These are phyloP conservation scores for Dothistroma septosporum DNA, from an alignment of 2,329 filamentous ascomycete species.

Conservation along the genomic window DNA sequence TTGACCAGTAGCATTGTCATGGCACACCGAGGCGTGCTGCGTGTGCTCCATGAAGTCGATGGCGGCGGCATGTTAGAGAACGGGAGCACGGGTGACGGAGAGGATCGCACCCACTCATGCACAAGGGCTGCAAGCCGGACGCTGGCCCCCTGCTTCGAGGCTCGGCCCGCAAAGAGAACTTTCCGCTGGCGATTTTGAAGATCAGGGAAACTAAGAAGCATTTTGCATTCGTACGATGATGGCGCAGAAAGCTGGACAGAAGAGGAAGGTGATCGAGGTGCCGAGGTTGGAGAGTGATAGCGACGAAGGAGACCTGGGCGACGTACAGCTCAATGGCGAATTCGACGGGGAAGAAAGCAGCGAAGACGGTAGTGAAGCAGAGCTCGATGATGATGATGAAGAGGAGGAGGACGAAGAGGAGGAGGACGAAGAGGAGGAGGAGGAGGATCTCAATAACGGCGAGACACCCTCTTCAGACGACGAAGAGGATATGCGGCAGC, in stretches of 20 bases:
- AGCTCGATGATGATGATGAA: conserved; percentile 24
- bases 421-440: conserved; percentile 33
- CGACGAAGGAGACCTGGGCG: conserved; percentile 40
- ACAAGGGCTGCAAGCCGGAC: neutral
- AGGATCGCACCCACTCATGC: too few relatives aligned
- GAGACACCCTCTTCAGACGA: conserved; percentile 39
- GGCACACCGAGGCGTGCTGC: too few relatives aligned
- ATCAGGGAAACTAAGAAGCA: neutral
- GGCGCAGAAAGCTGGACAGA: conserved; percentile 37
- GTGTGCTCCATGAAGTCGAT: too few relatives aligned
- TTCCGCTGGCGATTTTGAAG: conserved; percentile 5
- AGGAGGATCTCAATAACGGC: conserved; percentile 40
- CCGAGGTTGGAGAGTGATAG: conserved; percentile 28
- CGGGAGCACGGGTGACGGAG: too few relatives aligned
- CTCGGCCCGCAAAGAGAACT: neutral
- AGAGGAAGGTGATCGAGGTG: conserved; percentile 42
- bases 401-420: conserved; percentile 27
- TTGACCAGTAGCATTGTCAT: too few relatives aligned
- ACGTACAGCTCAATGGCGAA: conserved; percentile 22
- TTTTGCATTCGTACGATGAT: conserved; percentile 13
- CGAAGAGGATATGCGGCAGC: conserved; percentile 42
- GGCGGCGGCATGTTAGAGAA: too few relatives aligned
- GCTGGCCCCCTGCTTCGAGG: neutral
- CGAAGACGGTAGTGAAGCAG: conserved; percentile 33
- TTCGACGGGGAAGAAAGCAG: conserved; percentile 33